Conservation (phyloP, 441 rosid species). For the Dalechampia spathulata region DNA sequence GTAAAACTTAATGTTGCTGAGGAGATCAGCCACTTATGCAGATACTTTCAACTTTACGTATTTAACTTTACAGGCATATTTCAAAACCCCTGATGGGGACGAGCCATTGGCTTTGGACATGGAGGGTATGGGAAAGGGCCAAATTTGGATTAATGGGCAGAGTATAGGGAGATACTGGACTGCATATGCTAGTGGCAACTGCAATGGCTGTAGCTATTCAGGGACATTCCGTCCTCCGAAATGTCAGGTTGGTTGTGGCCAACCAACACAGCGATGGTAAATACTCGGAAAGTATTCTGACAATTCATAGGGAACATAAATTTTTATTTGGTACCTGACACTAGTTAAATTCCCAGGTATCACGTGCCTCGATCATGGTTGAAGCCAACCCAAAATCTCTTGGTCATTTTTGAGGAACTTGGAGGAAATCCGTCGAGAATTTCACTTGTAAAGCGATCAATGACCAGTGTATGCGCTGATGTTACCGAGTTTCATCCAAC, state of each 20-base stretch:
- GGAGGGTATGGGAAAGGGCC: constrained; percentile 98
- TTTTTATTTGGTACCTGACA: neutral
- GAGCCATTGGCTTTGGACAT: constrained; percentile 94
- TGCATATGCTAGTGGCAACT: constrained; percentile 68
- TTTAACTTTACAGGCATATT: constrained; percentile 47
- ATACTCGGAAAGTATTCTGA: neutral
- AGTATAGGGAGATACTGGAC: constrained; percentile 98
- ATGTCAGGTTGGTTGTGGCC: constrained; percentile 82
- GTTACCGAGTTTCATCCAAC: constrained; percentile 85
- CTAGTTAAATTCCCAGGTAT: constrained; percentile 48
- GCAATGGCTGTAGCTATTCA: constrained; percentile 68
- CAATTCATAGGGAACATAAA: too few relatives aligned
- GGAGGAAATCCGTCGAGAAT: constrained; percentile 89
- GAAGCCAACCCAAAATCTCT: constrained; percentile 69
- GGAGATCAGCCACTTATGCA: neutral
- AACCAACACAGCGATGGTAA: constrained; percentile 89
- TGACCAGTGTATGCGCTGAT: constrained; percentile 76
- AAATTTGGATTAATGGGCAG: constrained; percentile 92
- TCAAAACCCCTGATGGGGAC: constrained; percentile 84
- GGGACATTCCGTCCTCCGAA: constrained; percentile 75
- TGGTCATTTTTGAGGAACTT: constrained; percentile 88
- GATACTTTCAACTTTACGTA: constrained; percentile 1
- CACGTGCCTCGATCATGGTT: constrained; percentile 93
- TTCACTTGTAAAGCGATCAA: constrained; percentile 76
- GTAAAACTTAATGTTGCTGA: too few relatives aligned